Evolutionary conservation across 768 basidiomycete species (phyloP), one percentile per base, ranked within the genome.

Genomic region (Leucocoprinus birnbaumii): DNA sequence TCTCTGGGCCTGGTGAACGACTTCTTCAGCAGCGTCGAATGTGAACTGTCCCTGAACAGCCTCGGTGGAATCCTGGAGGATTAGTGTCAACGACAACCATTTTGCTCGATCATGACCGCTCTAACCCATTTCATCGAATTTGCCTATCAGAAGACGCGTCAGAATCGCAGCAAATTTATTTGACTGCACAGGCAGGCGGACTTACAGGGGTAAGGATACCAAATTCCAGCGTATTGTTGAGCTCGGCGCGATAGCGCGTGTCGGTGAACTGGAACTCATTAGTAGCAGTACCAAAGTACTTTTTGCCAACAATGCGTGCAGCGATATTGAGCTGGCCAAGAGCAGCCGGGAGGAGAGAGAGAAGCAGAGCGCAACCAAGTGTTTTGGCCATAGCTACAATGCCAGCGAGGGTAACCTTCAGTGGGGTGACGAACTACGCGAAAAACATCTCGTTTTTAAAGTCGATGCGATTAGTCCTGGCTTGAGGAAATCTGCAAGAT

Each of bases 121-220:
- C 67, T 34, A 56, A 77, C 80, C 80, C 80, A 82, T 76, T 82
- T 81, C 80, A 81, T 80, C 56, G 72, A 74, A 60, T 80, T 80
- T 18, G 68, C 68, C 67, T 70, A 43, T 13, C 41, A 52, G 51
- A 37, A 38, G 13, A 3, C 21, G 9, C 26, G 48, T 45, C 5
- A 48, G 43, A n/a, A 35, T 31, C 40, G 41, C 35, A 8, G 35
- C 35, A 37, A 14, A 5, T 31, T 11, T 31, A 31, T 5, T 31
- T 5, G 11, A 31, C 11, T 11, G 31, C 31, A 31, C 6, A 11
- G 5, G 11, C 31, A 31, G 6, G 11, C 31, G 31, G n/a, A n/a
- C n/a, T n/a, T 31, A 31, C 31, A 3, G 43, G 13, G n/a, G n/a
- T 5, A n/a, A 26, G 54, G 25, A 19, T 25, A 21, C 34, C 68